Evolutionary conservation across 2,329 filamentous ascomycete genomes (phyloP).

Genomic region (Lasiodiplodia theobromae): DNA sequence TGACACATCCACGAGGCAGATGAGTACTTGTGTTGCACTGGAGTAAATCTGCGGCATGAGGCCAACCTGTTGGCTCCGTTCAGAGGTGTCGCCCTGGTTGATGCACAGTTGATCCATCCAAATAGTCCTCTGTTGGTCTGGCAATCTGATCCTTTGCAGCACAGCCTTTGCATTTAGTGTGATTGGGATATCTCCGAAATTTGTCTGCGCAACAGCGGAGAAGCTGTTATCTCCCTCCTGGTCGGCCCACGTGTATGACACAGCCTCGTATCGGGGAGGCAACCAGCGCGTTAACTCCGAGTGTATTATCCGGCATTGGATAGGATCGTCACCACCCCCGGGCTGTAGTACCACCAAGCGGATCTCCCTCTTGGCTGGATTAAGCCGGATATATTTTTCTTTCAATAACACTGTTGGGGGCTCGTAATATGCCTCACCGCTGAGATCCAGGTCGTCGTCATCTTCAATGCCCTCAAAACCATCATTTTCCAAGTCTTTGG

Average conservation of each 20-base stretch:
- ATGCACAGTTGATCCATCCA: slow-evolving; percentile 1
- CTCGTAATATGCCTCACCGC: neutral
- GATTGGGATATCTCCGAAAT: neutral
- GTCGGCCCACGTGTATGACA: neutral
- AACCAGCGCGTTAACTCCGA: neutral
- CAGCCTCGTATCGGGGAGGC: neutral
- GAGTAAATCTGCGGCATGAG: neutral
- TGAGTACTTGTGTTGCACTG: neutral
- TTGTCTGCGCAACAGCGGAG: neutral
- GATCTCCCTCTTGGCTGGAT: neutral
- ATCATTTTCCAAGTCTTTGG: no score
- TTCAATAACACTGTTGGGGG: neutral
- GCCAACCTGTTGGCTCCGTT: neutral
- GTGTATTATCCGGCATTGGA: neutral
- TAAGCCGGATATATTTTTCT: neutral
- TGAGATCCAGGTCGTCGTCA: no score
- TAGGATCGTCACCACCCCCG: neutral
- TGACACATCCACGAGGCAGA: neutral
- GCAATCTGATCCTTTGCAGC: neutral
- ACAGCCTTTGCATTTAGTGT: neutral
- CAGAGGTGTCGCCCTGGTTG: neutral
- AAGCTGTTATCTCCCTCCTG: neutral
- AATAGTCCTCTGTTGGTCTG: neutral
- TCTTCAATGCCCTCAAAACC: no score
- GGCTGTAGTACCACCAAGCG: neutral